Conservation (phyloP, 306 rosid genomes). For the Trifolium fragiferum region DNA sequence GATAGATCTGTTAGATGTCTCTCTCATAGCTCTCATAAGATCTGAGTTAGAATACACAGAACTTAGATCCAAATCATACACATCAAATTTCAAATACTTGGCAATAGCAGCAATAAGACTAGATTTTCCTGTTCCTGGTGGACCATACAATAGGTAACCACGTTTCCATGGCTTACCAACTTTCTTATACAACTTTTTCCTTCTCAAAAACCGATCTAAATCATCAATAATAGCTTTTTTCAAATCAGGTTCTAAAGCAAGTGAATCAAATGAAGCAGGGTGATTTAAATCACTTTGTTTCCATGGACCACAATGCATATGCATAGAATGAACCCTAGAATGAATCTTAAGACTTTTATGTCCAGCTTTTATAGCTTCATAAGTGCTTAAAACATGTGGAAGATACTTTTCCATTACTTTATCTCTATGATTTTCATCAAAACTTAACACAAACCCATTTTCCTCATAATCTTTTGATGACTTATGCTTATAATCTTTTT, state of each 20-base stretch:
- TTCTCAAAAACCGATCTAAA: constrained; percentile 43
- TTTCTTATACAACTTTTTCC: constrained; percentile 49
- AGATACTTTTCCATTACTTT: constrained; percentile 29
- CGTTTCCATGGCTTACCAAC: constrained; percentile 60
- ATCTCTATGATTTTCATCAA: constrained; percentile 40
- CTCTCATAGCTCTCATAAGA: constrained; percentile 24
- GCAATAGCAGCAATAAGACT: constrained; percentile 54
- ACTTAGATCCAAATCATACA: constrained; percentile 50
- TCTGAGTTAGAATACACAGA: constrained; percentile 16
- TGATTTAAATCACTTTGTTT: constrained; percentile 29
- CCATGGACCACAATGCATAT: background rate
- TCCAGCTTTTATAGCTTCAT: constrained; percentile 26
- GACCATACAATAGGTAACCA: constrained; percentile 49
- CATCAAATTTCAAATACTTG: constrained; percentile 47
- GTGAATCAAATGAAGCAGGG: constrained; percentile 45
- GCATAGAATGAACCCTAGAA: constrained; percentile 20
- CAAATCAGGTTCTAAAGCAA: constrained; percentile 47
- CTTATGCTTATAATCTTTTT: no score
- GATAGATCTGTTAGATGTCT: constrained; percentile 45
- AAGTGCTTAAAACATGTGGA: constrained; percentile 11
- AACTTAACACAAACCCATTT: background rate
- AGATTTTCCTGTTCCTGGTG: constrained; percentile 57
- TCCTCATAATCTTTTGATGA: background rate
- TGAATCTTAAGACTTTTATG: constrained; percentile 32
- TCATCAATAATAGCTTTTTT: constrained; percentile 40